Conservation (phyloP, 2,329 filamentous ascomycete species). For the Passalora sequoiae region DNA sequence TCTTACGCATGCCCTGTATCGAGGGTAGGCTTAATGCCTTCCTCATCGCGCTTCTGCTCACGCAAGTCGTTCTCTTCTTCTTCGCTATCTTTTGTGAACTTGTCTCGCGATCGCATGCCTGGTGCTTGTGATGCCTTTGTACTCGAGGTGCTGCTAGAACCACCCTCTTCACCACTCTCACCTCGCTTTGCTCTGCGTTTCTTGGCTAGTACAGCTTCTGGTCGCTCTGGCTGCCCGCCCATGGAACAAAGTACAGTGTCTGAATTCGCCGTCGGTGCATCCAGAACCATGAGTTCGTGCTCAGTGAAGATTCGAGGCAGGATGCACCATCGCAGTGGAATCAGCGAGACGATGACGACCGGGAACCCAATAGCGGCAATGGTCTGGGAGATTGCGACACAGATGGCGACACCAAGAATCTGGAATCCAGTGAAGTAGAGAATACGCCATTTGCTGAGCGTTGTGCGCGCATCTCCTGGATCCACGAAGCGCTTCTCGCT, state of each 20-base stretch:
- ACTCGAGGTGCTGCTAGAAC: conserved; percentile 12
- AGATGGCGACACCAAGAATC: conserved; percentile 48
- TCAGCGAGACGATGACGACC: conserved; percentile 52
- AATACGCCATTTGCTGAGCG: conserved; percentile 44
- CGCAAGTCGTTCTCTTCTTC: conserved; percentile 17
- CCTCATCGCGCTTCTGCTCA: conserved; percentile 15
- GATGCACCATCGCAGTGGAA: conserved; percentile 49
- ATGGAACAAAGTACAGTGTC: conserved; percentile 51
- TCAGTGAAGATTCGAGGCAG: conserved; percentile 49
- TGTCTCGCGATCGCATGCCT: conserved; percentile 22
- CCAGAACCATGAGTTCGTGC: conserved; percentile 47
- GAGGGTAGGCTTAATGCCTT: conserved; percentile 22
- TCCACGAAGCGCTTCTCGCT: conserved; percentile 46
- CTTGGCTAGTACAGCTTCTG: conserved; percentile 31
- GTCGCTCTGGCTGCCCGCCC: conserved; percentile 44
- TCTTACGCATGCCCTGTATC: conserved; percentile 21
- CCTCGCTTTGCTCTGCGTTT: conserved; percentile 21
- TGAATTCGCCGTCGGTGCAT: conserved; percentile 51
- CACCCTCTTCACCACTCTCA: conserved; percentile 24
- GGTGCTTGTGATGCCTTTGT: conserved; percentile 10
- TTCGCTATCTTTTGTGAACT: conserved; percentile 24
- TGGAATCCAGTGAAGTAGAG: conserved; percentile 50
- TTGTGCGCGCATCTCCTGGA: conserved; percentile 44
- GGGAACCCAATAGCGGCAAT: conserved; percentile 58
- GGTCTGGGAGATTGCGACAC: conserved; percentile 56